Evolutionary conservation across 2,329 filamentous ascomycete species (phyloP).

Genomic region (Cadophora sp.): DNA sequence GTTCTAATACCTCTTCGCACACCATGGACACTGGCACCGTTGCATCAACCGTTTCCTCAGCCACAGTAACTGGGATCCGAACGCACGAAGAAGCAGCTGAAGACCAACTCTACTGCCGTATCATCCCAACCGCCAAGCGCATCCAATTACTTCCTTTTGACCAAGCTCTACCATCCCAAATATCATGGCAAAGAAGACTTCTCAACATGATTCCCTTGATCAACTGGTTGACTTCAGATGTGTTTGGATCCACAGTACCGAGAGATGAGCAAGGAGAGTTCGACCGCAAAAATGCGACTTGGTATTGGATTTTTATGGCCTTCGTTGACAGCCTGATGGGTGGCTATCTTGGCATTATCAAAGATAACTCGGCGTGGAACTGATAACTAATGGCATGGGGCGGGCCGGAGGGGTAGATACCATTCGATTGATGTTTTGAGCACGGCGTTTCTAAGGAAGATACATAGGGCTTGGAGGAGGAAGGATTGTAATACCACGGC

Average conservation of each 20-base stretch:
- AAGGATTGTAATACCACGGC: constrained; percentile 2
- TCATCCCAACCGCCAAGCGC: constrained; percentile 71
- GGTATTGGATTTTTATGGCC: constrained; percentile 74
- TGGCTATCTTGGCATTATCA: constrained; percentile 53
- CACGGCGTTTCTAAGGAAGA: constrained; percentile 25
- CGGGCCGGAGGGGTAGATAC: constrained; percentile 21
- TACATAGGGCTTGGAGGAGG: constrained; percentile 2
- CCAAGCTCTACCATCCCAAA: constrained; percentile 73
- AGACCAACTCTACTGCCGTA: constrained; percentile 57
- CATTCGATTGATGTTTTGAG: constrained; percentile 23
- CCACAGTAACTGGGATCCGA: constrained; percentile 38
- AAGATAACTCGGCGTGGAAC: constrained; percentile 40
- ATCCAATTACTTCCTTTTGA: constrained; percentile 71
- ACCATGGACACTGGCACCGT: constrained; percentile 65
- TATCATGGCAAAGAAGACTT: constrained; percentile 68
- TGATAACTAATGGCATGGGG: background rate
- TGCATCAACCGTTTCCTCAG: constrained; percentile 42
- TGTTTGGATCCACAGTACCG: constrained; percentile 80
- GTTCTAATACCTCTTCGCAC: constrained; percentile 52
- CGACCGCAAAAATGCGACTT: constrained; percentile 72
- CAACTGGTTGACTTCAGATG: constrained; percentile 72
- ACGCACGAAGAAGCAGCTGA: constrained; percentile 43
- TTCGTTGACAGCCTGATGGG: constrained; percentile 63
- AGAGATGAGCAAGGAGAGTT: constrained; percentile 77
- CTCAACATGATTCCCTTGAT: constrained; percentile 72